Evolutionary conservation across 345 rosid species (phyloP).

Genomic region (Erucastrum elatum): DNA sequence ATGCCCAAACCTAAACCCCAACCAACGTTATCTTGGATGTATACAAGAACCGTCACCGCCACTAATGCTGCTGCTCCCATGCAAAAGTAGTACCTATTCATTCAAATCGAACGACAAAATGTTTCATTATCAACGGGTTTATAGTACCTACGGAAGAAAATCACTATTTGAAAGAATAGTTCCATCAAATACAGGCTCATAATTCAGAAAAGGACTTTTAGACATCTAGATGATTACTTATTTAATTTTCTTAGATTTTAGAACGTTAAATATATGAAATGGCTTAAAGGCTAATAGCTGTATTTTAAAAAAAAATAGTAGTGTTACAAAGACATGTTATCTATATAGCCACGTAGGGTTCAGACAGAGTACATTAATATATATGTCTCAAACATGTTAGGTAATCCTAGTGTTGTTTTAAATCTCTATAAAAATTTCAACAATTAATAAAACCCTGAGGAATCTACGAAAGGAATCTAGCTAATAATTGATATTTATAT

Average conservation of each 20-base stretch:
- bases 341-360: conserved; percentile 1
- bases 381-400: conserved; percentile 12
- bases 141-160: background rate
- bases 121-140: background rate
- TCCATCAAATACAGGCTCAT: conserved; percentile 1
- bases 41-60: conserved; percentile 77
- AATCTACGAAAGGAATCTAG: background rate
- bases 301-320: background rate
- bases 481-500: background rate
- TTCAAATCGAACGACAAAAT: conserved; percentile 6
- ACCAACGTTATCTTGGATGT: conserved; percentile 77
- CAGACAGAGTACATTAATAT: conserved; percentile 1
- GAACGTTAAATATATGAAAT: background rate
- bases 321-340: background rate
- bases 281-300: background rate
- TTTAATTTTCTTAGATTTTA: background rate
- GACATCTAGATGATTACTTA: background rate
- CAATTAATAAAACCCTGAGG: conserved; percentile 5
- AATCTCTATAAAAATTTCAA: background rate
- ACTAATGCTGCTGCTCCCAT: conserved; percentile 73
- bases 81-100: conserved; percentile 58
- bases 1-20: conserved; percentile 90
- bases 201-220: background rate
- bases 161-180: background rate
- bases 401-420: conserved; percentile 10